These are phyloP conservation scores for Pseudisothecium myosuroides DNA, from an alignment of 225 moss, liverwort and hornwort genomes.

Conservation along the genomic window DNA sequence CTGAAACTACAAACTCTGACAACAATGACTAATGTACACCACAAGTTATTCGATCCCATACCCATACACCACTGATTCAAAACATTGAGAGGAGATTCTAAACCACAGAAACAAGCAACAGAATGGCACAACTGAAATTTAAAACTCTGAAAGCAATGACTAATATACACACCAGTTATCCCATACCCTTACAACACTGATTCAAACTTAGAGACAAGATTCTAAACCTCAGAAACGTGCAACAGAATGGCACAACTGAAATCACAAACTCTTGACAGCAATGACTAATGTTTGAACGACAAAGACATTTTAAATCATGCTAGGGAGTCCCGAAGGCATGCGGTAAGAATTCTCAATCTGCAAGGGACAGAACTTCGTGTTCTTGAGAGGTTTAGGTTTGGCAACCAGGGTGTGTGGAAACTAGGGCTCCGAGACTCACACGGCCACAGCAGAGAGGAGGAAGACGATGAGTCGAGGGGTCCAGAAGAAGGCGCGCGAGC, in stretches of 20 bases:
- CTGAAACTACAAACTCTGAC: not conserved
- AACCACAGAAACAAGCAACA: not conserved
- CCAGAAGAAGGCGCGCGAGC: slow-evolving; percentile 32
- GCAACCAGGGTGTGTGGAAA: not conserved
- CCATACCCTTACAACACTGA: not conserved
- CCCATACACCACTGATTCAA: not conserved
- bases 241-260: not conserved
- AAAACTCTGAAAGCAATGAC: not conserved
- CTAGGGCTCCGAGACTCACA: slow-evolving; percentile 4
- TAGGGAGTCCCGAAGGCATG: not conserved
- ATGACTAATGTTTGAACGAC: not conserved
- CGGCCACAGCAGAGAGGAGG: slow-evolving; percentile 28
- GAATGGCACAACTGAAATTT: not conserved
- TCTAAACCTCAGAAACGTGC: not conserved
- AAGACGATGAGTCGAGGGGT: slow-evolving; percentile 42
- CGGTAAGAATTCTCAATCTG: not conserved
- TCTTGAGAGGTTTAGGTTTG: not conserved
- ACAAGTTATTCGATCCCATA: not conserved
- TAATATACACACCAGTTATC: no score
- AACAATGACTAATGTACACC: not conserved
- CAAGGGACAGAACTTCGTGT: not conserved
- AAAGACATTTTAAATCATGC: not conserved
- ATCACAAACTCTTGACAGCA: not conserved
- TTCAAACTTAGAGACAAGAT: not conserved
- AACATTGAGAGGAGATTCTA: not conserved